Evolutionary conservation across 441 rosid genomes (phyloP).

Genomic region (Manihot esculenta): DNA sequence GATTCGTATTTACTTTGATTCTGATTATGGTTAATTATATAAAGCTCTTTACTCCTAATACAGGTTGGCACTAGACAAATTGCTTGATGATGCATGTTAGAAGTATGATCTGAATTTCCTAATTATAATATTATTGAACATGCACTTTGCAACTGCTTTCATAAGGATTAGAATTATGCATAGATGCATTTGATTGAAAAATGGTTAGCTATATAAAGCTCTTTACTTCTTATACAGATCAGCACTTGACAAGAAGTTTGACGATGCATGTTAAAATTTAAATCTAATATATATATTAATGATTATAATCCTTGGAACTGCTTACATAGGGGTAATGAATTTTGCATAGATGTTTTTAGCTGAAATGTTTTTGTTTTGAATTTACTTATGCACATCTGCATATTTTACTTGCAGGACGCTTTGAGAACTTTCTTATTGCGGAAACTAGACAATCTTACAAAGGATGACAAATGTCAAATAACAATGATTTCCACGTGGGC

Average conservation of each 20-base stretch:
- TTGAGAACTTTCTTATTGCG: slow-evolving; percentile 89
- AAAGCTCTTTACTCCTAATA: slow-evolving; percentile 3
- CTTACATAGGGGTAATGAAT: background rate
- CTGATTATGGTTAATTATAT: background rate
- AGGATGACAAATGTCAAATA: slow-evolving; percentile 96
- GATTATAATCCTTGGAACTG: background rate
- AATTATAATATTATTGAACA: background rate
- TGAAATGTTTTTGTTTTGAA: slow-evolving; percentile 11
- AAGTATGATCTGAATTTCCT: background rate
- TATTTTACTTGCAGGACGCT: slow-evolving; percentile 76
- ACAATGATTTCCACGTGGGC: slow-evolving; percentile 99
- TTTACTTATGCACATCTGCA: background rate
- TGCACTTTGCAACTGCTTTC: background rate
- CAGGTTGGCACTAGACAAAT: slow-evolving; percentile 7
- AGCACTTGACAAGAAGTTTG: slow-evolving; percentile 10
- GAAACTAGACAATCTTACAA: slow-evolving; percentile 91
- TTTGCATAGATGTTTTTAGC: slow-evolving; percentile 1
- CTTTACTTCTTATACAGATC: background rate
- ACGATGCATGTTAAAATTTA: background rate
- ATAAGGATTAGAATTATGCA: background rate
- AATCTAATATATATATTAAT: slow-evolving; percentile 3
- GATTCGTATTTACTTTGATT: background rate
- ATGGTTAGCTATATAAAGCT: slow-evolving; percentile 5
- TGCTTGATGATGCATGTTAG: background rate
- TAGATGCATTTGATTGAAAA: slow-evolving; percentile 3